These are phyloP conservation scores for Geopyxis carbonaria DNA, from an alignment of 495 filamentous ascomycete species.

Conservation along the genomic window DNA sequence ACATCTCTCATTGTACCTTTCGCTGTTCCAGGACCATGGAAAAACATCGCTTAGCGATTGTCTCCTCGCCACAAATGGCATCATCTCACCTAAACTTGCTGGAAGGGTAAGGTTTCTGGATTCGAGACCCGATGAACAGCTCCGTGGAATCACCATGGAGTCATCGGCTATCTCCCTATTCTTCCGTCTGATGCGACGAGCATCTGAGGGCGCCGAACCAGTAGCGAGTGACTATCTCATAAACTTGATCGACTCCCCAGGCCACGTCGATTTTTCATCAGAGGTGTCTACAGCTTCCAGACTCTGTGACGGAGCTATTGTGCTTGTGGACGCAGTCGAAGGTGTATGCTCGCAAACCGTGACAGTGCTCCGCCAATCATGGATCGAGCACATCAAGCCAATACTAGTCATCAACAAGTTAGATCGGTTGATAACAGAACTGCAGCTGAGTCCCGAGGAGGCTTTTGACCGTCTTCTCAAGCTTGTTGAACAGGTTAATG, in stretches of 20 bases:
- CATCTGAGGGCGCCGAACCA: constrained; percentile 48
- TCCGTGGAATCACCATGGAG: constrained; percentile 97
- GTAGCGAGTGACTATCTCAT: constrained; percentile 77
- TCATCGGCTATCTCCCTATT: constrained; percentile 94
- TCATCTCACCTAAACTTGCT: constrained; percentile 92
- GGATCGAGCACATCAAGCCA: constrained; percentile 90
- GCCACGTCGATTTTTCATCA: constrained; percentile 96
- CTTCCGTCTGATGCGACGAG: constrained; percentile 68
- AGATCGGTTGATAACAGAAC: constrained; percentile 79
- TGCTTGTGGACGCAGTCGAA: constrained; percentile 95
- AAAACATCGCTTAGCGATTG: constrained; percentile 96
- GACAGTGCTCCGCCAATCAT: constrained; percentile 85
- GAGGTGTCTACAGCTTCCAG: constrained; percentile 93
- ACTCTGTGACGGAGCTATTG: constrained; percentile 83
- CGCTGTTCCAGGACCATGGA: constrained; percentile 57
- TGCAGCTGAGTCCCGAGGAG: constrained; percentile 79
- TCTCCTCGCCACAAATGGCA: constrained; percentile 95
- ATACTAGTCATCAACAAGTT: constrained; percentile 97
- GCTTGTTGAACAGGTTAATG: constrained; percentile 87
- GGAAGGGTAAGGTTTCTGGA: constrained; percentile 97
- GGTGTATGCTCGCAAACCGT: constrained; percentile 97
- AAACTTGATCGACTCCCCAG: constrained; percentile 95
- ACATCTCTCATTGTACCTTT: no score
- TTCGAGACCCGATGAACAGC: constrained; percentile 89
- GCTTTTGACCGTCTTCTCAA: constrained; percentile 82